Evolutionary conservation across 139 green algal species (phyloP).

Genomic region (Asterochloris sp.): DNA sequence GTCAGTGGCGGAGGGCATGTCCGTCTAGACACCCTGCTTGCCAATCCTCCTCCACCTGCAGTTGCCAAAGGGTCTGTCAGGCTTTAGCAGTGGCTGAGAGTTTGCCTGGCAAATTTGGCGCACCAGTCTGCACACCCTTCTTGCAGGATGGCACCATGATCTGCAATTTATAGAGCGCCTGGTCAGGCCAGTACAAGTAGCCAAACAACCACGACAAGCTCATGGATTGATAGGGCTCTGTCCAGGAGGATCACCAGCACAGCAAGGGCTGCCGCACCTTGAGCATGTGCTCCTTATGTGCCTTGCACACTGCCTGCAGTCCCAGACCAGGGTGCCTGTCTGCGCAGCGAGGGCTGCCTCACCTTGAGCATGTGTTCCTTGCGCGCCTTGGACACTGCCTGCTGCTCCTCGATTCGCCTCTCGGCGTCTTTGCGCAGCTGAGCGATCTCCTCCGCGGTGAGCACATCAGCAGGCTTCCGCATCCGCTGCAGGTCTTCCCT

Average conservation of each 20-base stretch:
- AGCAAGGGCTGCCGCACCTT: slow-evolving; percentile 1
- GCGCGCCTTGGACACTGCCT: slow-evolving; percentile 46
- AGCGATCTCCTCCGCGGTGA: slow-evolving; percentile 56
- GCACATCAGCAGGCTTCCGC: slow-evolving; percentile 46
- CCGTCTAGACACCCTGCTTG: too few relatives aligned
- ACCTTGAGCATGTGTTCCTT: slow-evolving; percentile 69
- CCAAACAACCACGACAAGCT: neutral
- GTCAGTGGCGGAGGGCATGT: too few relatives aligned
- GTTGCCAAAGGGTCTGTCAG: neutral
- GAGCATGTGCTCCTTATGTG: slow-evolving; percentile 72
- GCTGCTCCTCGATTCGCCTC: slow-evolving; percentile 18
- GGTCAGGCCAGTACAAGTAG: neutral
- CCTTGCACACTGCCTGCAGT: slow-evolving; percentile 39
- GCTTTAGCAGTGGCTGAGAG: neutral
- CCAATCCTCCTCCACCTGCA: neutral
- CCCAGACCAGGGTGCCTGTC: neutral
- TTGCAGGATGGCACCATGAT: neutral
- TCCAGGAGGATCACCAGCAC: neutral
- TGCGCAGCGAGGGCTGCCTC: neutral
- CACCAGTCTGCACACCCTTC: neutral
- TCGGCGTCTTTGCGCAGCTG: slow-evolving; percentile 37
- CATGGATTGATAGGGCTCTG: neutral
- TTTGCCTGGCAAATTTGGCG: neutral
- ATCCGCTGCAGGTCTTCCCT: slow-evolving; percentile 61
- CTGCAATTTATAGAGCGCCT: neutral